These are phyloP conservation scores for Apiospora rasikravindrae DNA, from an alignment of 2,329 filamentous ascomycete species.

Conservation along the genomic window DNA sequence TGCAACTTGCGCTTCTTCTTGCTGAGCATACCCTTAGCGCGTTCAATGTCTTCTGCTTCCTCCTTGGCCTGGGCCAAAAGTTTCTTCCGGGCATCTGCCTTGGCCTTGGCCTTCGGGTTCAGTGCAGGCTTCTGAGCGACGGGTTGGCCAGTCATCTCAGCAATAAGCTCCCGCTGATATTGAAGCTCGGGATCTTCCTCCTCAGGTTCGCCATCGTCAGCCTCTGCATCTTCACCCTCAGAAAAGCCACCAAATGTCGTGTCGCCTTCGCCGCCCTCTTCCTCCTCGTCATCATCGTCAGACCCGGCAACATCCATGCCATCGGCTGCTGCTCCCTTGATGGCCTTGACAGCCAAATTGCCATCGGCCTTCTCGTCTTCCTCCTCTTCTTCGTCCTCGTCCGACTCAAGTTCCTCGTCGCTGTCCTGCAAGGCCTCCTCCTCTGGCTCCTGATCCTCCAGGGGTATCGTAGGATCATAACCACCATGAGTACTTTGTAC, in stretches of 20 bases:
- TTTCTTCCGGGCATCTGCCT: constrained; percentile 73
- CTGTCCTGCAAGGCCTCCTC: constrained; percentile 78
- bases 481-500: constrained; percentile 84
- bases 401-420: constrained; percentile 57
- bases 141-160: constrained; percentile 78
- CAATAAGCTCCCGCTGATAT: constrained; percentile 90
- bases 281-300: constrained; percentile 51
- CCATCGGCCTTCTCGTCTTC: constrained; percentile 34
- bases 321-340: constrained; percentile 48
- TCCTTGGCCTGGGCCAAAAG: constrained; percentile 72
- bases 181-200: constrained; percentile 66
- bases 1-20: constrained; percentile 97
- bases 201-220: constrained; percentile 60
- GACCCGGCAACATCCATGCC: constrained; percentile 57
- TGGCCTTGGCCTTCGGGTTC: constrained; percentile 64
- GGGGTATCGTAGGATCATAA: constrained; percentile 86
- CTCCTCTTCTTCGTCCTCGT: constrained; percentile 48
- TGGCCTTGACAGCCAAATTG: constrained; percentile 42
- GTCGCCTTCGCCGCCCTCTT: constrained; percentile 47
- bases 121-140: constrained; percentile 54
- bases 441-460: constrained; percentile 88
- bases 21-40: constrained; percentile 97
- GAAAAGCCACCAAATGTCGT: constrained; percentile 57
- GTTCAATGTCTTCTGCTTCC: constrained; percentile 86
- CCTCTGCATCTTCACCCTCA: constrained; percentile 47